Percentiles rank a stretch among this genome's conserved stretches.
These are phyloP conservation scores for Begonia masoniana DNA, from an alignment of 306 rosid species.

Conservation along the genomic window DNA sequence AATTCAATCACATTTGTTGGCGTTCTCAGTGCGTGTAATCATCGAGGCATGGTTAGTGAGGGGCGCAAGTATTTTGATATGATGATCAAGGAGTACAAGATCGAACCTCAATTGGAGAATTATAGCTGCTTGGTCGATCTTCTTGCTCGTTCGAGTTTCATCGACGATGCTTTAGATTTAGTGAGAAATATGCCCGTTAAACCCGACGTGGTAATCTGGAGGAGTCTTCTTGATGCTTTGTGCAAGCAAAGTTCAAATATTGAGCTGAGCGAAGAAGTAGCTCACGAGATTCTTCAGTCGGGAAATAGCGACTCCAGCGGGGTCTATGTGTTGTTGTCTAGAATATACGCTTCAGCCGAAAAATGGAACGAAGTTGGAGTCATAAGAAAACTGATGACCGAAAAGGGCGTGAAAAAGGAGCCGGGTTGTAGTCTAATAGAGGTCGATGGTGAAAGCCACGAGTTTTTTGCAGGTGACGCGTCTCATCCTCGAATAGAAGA, in stretches of 20 bases:
- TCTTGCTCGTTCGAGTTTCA: conserved; percentile 46
- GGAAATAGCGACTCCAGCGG: conserved; percentile 39
- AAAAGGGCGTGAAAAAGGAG: conserved; percentile 46
- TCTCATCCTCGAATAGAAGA: conserved; percentile 42
- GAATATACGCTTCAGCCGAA: conserved; percentile 57
- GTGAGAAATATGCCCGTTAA: conserved; percentile 53
- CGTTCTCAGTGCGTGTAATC: conserved; percentile 65
- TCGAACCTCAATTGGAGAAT: conserved; percentile 55
- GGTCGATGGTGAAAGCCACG: conserved; percentile 49
- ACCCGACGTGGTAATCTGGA: conserved; percentile 75
- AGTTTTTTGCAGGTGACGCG: conserved; percentile 74
- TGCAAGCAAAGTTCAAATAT: conserved; percentile 47
- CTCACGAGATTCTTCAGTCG: conserved; percentile 36
- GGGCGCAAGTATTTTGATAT: conserved; percentile 41
- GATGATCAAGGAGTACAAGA: conserved; percentile 40
- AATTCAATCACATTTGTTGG: conserved; percentile 70
- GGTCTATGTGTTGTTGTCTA: conserved; percentile 61
- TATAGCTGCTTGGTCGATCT: conserved; percentile 83
- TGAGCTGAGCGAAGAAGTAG: conserved; percentile 61
- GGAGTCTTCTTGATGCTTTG: conserved; percentile 72
- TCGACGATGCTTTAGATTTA: conserved; percentile 48
- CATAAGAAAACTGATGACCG: conserved; percentile 55
- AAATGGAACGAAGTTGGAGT: conserved; percentile 61
- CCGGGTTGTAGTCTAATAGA: conserved; percentile 72
- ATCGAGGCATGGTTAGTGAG: conserved; percentile 47